A percentile compares a stretch with the other conserved stretches of the same genome.
Conservation (phyloP, 148 eudicot species). For the Polygonum maritimum region DNA sequence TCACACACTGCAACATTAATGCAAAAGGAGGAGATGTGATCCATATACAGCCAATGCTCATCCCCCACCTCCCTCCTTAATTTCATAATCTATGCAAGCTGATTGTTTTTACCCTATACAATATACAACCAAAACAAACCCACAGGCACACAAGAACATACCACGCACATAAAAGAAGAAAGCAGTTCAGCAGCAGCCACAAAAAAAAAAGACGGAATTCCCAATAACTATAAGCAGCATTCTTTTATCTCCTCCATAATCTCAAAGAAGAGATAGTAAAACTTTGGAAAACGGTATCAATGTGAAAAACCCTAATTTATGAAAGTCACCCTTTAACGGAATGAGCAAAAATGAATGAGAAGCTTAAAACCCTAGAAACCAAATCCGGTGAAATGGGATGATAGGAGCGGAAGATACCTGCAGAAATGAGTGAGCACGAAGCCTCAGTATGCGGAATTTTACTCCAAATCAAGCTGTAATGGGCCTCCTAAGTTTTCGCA, state of each 20-base stretch:
- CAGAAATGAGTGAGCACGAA: not conserved
- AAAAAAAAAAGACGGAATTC: not conserved
- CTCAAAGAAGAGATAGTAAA: not conserved
- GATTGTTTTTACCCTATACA: not conserved
- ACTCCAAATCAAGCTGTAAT: not conserved
- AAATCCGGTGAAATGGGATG: not conserved
- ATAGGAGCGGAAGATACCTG: not conserved
- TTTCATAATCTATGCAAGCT: slow-evolving; percentile 5
- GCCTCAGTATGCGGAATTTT: not conserved
- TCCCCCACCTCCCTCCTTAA: not conserved
- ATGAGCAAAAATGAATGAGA: not conserved
- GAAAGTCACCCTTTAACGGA: not conserved
- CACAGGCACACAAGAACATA: not conserved
- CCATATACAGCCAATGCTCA: not conserved
- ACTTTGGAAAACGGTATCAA: not conserved
- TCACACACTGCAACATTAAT: not conserved
- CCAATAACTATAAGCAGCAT: not conserved
- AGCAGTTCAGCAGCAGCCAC: not conserved
- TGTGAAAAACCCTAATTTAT: slow-evolving; percentile 3
- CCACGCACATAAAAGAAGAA: not conserved
- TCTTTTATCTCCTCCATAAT: not conserved
- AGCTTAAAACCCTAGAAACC: slow-evolving; percentile 1
- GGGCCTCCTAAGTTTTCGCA: not conserved
- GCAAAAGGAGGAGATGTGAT: not conserved
- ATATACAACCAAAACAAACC: not conserved